These are phyloP conservation scores for Auriculariales sp. DNA, from an alignment of 768 basidiomycete genomes.

Conservation along the genomic window DNA sequence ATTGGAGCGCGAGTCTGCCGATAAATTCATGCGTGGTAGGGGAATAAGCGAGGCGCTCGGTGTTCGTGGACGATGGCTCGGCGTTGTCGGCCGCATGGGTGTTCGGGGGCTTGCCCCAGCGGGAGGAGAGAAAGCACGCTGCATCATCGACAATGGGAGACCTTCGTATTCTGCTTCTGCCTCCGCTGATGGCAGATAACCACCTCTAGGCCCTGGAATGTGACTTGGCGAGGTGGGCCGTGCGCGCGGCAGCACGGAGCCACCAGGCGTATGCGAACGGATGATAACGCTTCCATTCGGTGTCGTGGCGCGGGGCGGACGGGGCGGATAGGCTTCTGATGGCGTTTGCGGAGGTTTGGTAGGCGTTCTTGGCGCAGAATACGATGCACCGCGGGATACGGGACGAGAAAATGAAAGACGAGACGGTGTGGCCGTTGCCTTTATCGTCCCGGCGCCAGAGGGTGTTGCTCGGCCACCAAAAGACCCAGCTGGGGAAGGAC, in stretches of 20 bases:
- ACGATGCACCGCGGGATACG: constrained; percentile 1
- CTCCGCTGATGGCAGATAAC: too few relatives aligned
- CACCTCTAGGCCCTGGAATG: constrained; percentile 59
- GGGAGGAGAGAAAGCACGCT: constrained; percentile 56
- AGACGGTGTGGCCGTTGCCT: background rate
- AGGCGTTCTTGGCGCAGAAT: constrained; percentile 28
- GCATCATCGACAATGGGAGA: constrained; percentile 26
- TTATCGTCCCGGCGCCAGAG: constrained; percentile 3
- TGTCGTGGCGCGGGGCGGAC: background rate
- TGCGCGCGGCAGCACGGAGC: constrained; percentile 29
- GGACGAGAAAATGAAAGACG: background rate
- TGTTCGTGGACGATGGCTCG: constrained; percentile 27
- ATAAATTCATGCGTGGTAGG: constrained; percentile 42
- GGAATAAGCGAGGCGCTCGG: constrained; percentile 79
- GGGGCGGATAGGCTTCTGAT: background rate
- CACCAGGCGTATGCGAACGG: background rate
- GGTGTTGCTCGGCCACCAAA: background rate
- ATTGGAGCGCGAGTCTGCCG: constrained; percentile 44
- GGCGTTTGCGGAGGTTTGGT: background rate
- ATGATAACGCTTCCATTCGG: background rate
- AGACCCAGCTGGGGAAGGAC: constrained; percentile 1
- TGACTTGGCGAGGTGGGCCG: constrained; percentile 68
- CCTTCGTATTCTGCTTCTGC: constrained; percentile 29
- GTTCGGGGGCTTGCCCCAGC: constrained; percentile 19
- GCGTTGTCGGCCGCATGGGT: too few relatives aligned